Conservation (phyloP, 352 stramenopile species). For the Phytophthora crassamura region DNA sequence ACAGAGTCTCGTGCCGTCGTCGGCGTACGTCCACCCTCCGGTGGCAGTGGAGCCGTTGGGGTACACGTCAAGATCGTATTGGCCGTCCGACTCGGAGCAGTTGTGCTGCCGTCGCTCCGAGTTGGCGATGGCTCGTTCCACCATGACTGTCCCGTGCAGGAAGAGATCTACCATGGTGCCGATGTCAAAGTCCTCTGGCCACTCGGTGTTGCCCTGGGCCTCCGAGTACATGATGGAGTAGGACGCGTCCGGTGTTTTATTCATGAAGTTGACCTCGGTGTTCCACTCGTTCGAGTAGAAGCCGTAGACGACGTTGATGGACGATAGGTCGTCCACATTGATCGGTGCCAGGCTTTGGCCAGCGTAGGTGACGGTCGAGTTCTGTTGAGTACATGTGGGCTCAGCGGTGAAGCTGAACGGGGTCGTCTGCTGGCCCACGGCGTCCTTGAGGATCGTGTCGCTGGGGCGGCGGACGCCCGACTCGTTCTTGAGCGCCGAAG, state of each 20-base stretch:
- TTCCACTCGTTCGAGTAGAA: conserved; percentile 63
- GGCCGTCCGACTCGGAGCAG: conserved; percentile 47
- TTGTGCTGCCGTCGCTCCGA: conserved; percentile 38
- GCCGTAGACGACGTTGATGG: conserved; percentile 52
- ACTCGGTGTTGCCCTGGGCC: conserved; percentile 20
- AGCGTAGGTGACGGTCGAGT: conserved; percentile 24
- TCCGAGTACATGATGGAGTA: conserved; percentile 25
- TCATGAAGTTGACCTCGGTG: conserved; percentile 39
- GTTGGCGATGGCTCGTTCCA: conserved; percentile 49
- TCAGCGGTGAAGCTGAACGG: conserved; percentile 47
- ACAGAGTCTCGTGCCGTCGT: conserved; percentile 47
- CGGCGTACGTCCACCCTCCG: conserved; percentile 34
- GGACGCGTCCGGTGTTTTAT: conserved; percentile 16
- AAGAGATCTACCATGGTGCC: conserved; percentile 38
- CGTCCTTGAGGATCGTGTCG: conserved; percentile 54
- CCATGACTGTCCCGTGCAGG: conserved; percentile 48
- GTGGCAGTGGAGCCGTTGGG: conserved; percentile 13
- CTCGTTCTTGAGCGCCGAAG: conserved; percentile 16
- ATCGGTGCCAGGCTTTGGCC: conserved; percentile 36
- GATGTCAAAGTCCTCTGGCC: conserved; percentile 31
- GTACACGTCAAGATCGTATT: conserved; percentile 29
- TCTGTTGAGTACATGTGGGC: conserved; percentile 39
- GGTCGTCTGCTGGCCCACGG: conserved; percentile 28
- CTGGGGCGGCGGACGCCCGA: conserved; percentile 28
- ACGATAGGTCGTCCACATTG: conserved; percentile 50